Evolutionary conservation across 75 land plant species (phyloP), one percentile per base, ranked within the genome.

Genomic region (Pinus taeda): DNA sequence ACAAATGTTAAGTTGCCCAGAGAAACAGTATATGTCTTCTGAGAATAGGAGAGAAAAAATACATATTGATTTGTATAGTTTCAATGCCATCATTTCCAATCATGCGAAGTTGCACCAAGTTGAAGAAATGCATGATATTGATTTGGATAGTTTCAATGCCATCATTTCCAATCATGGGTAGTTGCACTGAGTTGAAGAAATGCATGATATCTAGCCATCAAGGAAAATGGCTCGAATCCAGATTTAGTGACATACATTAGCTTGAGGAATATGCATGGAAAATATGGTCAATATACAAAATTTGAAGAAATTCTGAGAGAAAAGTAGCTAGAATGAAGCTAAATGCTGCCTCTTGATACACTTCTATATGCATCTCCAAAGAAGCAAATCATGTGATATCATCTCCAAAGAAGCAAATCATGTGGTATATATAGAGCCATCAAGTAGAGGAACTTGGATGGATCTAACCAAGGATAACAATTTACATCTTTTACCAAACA

Each of bases 91-190:
- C 97, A 79, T 96, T 59, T 87, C 99, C 3, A 83, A 92, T 58
- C 92, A 92, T 87, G 99, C 92, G 24, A 88, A 89, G 88, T 84
- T 85, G 77, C 92, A 88, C 58, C 87, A 84, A 88, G 77, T 92
- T 62, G 80, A 73, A 39, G 89, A 90, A 80, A 91, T 93, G 18
- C 75, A 90, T 57, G 92, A 95, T 33, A 84, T 86, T 26, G 26
- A 26, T 26, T 26, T 26, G 26, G 26, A 0, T 26, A 26, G 26
- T 26, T 26, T 26, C 26, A 26, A 26, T 84, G 87, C 97, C 59
- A 92, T 96, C 97, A 79, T 96, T 59, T 87, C 99, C 3, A 83
- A 92, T 58, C 92, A 92, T 87, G 99, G 93, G 24, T 87, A 89
- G 88, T 84, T 85, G 77, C 92, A 88, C 58, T 85, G 83, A 88